Percentiles rank a stretch among this genome's conserved stretches.
These are phyloP conservation scores for Penicillium fuscoglaucum DNA, from an alignment of 2,329 filamentous ascomycete genomes.

Conservation along the genomic window DNA sequence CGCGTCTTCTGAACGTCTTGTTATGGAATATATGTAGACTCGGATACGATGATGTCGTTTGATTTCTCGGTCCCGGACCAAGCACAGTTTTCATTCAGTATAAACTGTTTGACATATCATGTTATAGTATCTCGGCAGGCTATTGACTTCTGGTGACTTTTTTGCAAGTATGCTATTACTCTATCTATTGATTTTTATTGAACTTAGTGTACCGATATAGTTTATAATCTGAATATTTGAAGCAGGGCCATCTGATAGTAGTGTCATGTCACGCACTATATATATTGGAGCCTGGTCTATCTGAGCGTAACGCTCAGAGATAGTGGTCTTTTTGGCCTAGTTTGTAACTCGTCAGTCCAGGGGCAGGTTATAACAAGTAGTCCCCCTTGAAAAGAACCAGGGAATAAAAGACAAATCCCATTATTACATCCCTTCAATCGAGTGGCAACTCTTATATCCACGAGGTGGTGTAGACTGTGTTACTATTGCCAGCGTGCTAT, in stretches of 20 bases:
- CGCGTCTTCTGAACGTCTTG: neutral
- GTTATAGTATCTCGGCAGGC: neutral
- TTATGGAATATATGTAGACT: neutral
- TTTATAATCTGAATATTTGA: neutral
- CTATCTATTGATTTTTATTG: neutral
- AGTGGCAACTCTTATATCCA: neutral
- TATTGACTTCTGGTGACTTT: neutral
- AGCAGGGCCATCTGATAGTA: neutral
- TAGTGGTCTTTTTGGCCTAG: too few species aligned
- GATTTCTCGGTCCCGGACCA: neutral
- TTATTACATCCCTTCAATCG: neutral
- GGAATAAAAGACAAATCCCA: neutral
- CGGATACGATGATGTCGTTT: neutral
- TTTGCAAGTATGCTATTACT: neutral
- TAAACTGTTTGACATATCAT: too few species aligned
- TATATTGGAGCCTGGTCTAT: too few species aligned
- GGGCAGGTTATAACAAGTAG: neutral
- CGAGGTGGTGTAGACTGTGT: too few species aligned
- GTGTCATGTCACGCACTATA: too few species aligned
- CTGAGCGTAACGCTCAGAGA: too few species aligned
- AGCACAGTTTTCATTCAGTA: neutral
- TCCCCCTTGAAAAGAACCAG: neutral
- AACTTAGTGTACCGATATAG: neutral
- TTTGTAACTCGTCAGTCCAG: too few species aligned
- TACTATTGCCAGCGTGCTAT: neutral